Base-by-base conservation (phyloP, 225 moss, liverwort and hornwort genomes). In the Ulota crispa region DNA sequence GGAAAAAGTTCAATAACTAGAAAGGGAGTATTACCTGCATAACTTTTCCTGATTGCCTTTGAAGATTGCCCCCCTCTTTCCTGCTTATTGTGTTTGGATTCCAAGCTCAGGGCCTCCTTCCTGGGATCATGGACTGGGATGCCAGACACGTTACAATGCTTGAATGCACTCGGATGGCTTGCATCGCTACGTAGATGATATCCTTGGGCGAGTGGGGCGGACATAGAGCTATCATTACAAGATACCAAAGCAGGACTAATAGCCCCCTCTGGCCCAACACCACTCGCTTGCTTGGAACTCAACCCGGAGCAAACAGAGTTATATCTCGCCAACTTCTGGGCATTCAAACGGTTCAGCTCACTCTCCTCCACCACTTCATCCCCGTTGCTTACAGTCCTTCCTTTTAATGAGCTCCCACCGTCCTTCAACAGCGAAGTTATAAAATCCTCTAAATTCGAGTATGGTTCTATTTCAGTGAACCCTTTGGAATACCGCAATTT, bases 401-500 rank as follows among this genome's bases (percentile, higher is more conserved):
- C 53, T 81, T 73, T 81, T 3, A 39, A 81, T 73, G 81, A 81
- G 30, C 81, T 81, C 26, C 73, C 70, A 21, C 77, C 82, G 42
- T 83, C 82, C 34, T 83, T 90, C 3, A 85, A 78, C 53, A 90
- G 74, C 63, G 79, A 88, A 68, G 69, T 79, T 61, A 90, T 84
- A 57, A 86, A 86, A 60, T 88, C 90, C 63, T 90, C 90, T 79
- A 90, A 42, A 75, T 84, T 86, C 18, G 76, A 83, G 69, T 84
- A 79, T n/a, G 86, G 86, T 55, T 90, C 90, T 52, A 68, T 72
- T 45, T 86, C 82, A 28, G 82, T 86, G 70, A 90, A 84, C 3
- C 90, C 90, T 80, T 90, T 90, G 66, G 73, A 76, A 82, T 90
- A 82, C 52, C 90, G 77, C 73, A 90, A 61, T 47, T 90, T 90